phyloP scores from a whole-genome alignment of 2,329 filamentous ascomycete genomes.

The Colletotrichum noveboracense region DNA sequence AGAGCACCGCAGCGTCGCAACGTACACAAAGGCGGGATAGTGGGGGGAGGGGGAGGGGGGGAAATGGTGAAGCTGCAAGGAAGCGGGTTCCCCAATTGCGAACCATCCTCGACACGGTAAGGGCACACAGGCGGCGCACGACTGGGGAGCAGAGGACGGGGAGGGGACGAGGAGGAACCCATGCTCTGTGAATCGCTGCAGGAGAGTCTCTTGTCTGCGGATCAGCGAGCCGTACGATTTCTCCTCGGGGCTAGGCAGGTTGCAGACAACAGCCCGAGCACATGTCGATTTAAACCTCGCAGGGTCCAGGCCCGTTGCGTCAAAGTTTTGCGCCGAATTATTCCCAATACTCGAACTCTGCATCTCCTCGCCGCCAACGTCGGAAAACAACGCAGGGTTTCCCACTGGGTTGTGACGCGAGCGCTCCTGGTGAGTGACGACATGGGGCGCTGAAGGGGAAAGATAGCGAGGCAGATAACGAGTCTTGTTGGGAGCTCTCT shows the following conservation, averaged over 20 bases:
- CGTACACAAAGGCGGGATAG: not conserved
- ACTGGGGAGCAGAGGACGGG: not conserved
- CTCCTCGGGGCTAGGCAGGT: not conserved
- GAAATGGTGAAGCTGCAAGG: not conserved
- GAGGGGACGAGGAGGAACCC: not conserved
- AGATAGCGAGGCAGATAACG: not conserved
- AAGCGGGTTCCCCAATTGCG: not conserved
- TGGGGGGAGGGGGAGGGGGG: not conserved
- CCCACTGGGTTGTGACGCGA: not conserved
- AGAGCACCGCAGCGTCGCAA: conserved; percentile 13
- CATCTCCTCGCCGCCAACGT: not conserved
- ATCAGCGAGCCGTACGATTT: not conserved
- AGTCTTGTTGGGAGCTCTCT: not conserved
- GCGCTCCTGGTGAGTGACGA: not conserved
- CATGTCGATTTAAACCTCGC: not conserved
- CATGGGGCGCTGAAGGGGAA: not conserved
- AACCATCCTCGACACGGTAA: not conserved
- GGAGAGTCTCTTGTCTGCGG: not conserved
- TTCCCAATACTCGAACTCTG: not conserved
- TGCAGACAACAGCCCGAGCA: not conserved
- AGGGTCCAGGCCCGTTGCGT: not conserved
- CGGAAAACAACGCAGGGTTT: not conserved
- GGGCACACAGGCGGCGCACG: not conserved
- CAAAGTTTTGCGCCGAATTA: not conserved
- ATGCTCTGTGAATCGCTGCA: not conserved